Conservation (phyloP, 2,329 filamentous ascomycete genomes). For the Penicillium sp. region DNA sequence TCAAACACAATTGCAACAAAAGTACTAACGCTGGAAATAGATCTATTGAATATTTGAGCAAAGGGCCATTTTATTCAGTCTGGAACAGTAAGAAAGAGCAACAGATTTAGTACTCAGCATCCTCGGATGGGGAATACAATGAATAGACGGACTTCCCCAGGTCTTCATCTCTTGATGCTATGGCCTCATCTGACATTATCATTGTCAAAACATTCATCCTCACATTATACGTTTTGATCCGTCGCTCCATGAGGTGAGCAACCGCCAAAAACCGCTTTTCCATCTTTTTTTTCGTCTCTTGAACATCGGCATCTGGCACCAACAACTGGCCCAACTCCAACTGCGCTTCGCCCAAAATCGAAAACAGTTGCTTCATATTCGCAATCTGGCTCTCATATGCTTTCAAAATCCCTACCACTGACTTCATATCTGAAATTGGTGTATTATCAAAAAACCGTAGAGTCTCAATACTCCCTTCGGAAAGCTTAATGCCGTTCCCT, state of each 20-base stretch:
- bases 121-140: not conserved
- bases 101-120: not conserved
- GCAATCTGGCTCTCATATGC: slow-evolving; percentile 23
- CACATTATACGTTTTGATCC: slow-evolving; percentile 16
- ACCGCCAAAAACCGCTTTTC: slow-evolving; percentile 11
- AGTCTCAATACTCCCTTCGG: slow-evolving; percentile 6
- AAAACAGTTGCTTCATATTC: slow-evolving; percentile 13
- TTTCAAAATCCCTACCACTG: slow-evolving; percentile 16
- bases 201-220: slow-evolving; percentile 18
- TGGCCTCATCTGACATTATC: not conserved
- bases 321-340: slow-evolving; percentile 5
- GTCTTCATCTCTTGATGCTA: not conserved
- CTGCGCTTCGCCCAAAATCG: slow-evolving; percentile 16
- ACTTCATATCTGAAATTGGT: slow-evolving; percentile 16
- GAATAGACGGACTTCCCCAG: not conserved
- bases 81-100: no score
- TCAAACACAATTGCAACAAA: no score
- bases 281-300: not conserved
- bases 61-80: no score
- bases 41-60: no score
- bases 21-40: no score
- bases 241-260: slow-evolving; percentile 13
- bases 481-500: slow-evolving; percentile 10
- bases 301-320: not conserved
- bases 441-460: slow-evolving; percentile 22